A percentile compares a stretch with the other conserved stretches of the same genome.
These are phyloP conservation scores for Nakaseomyces glabratus DNA, from an alignment of 1,139 yeast genomes.

Conservation along the genomic window DNA sequence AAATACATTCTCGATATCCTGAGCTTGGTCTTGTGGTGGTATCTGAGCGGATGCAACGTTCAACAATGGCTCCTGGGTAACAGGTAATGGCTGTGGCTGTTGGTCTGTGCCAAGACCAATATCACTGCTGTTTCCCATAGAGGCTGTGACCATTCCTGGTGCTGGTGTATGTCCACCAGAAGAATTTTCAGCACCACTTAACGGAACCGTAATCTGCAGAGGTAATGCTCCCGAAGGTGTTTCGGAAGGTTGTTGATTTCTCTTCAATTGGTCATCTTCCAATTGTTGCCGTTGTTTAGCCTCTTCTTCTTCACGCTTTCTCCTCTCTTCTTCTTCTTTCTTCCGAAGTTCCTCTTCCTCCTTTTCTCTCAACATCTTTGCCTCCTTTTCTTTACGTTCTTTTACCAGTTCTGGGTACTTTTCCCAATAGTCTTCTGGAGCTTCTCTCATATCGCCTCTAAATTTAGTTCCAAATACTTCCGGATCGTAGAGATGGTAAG, in stretches of 20 bases:
- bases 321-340: conserved; percentile 7
- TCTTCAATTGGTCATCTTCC: conserved; percentile 8
- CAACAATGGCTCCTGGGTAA: conserved; percentile 1
- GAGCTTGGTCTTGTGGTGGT: too few species aligned
- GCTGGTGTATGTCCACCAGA: too few species aligned
- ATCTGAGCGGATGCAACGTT: background rate
- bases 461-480: conserved; percentile 9
- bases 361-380: conserved; percentile 13
- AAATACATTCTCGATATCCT: conserved; percentile 11
- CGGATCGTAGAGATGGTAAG: conserved; percentile 4
- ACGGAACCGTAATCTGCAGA: too few species aligned
- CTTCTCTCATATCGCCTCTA: conserved; percentile 20
- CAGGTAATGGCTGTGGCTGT: conserved; percentile 1
- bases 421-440: conserved; percentile 28
- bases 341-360: conserved; percentile 8
- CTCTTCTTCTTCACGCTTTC: conserved; percentile 14
- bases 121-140: background rate
- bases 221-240: too few species aligned
- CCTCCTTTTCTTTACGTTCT: conserved; percentile 14
- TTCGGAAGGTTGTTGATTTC: too few species aligned
- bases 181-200: too few species aligned
- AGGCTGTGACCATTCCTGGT: conserved; percentile 1
- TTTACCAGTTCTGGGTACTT: conserved; percentile 17
- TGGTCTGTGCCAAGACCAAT: conserved; percentile 1
- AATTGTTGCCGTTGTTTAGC: conserved; percentile 17